Percentiles rank a stretch among this genome's conserved stretches.
phyloP scores from a whole-genome alignment of 495 filamentous ascomycete genomes.

The Trichoderma gamsii region DNA sequence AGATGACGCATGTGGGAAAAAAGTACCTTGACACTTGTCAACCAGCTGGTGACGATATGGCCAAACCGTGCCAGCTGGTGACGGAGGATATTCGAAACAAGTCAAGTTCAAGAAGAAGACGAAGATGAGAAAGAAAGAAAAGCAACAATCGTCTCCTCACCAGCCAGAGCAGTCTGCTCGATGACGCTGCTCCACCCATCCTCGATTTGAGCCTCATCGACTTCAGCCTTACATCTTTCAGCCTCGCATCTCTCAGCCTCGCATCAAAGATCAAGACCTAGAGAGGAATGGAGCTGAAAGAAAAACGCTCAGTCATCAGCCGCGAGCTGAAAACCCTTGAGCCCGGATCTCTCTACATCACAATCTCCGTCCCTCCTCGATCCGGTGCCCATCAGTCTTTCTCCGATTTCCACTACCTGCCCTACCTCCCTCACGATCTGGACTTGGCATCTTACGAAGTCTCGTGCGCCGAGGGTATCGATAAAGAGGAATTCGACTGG shows the following conservation, averaged over 20 bases:
- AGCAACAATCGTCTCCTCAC: not conserved
- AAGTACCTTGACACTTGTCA: not conserved
- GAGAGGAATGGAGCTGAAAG: not conserved
- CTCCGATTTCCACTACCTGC: not conserved
- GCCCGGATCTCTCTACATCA: conserved; percentile 16
- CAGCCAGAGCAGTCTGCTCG: not conserved
- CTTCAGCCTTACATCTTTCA: not conserved
- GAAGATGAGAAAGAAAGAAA: not conserved
- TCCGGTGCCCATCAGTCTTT: not conserved
- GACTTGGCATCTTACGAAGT: conserved; percentile 4
- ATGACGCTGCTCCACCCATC: not conserved
- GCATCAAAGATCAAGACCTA: not conserved
- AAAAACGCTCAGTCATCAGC: not conserved
- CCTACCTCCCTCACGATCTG: conserved; percentile 5
- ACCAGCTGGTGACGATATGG: not conserved
- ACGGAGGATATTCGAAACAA: not conserved
- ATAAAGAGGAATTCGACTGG: conserved; percentile 16
- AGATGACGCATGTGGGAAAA: not conserved
- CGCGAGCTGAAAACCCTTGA: not conserved
- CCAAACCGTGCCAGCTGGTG: not conserved
- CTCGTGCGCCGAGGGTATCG: not conserved
- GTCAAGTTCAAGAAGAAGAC: not conserved
- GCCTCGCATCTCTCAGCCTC: not conserved
- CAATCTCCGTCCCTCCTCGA: conserved; percentile 3
- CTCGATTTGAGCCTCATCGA: not conserved